Evolutionary conservation across 768 basidiomycete genomes (phyloP).

Genomic region (Suillus variegatus): DNA sequence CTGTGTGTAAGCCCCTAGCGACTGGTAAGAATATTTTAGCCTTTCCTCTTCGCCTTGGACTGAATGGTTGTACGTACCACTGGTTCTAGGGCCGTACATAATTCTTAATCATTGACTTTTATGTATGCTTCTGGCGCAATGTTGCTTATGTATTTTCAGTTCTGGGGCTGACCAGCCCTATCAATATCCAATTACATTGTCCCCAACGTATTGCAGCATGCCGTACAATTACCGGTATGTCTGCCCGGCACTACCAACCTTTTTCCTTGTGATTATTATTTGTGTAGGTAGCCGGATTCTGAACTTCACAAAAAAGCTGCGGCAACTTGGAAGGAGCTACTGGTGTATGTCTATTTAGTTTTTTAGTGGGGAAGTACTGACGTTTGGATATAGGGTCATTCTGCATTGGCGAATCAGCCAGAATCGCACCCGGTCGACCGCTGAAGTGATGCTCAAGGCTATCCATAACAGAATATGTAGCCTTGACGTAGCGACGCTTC

Average conservation of each 20-base stretch:
- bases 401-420: neutral
- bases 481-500: neutral
- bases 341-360: neutral
- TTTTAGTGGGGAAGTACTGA: neutral
- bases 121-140: neutral
- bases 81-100: neutral
- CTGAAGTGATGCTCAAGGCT: neutral
- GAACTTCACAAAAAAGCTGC: too few relatives aligned
- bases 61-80: neutral
- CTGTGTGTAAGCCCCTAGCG: neutral
- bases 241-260: neutral
- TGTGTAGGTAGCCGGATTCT: neutral
- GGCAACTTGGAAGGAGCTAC: neutral
- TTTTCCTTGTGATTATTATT: neutral
- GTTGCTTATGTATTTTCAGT: neutral
- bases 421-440: neutral
- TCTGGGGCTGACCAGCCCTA: conserved; percentile 1
- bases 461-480: neutral
- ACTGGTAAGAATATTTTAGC: neutral
- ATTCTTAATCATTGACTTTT: neutral
- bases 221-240: neutral
- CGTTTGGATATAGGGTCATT: neutral
- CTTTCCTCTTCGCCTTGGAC: neutral
- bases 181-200: neutral
- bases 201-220: neutral